Conservation (phyloP, 2,329 filamentous ascomycete species). For the Neoascochyta sp. region DNA sequence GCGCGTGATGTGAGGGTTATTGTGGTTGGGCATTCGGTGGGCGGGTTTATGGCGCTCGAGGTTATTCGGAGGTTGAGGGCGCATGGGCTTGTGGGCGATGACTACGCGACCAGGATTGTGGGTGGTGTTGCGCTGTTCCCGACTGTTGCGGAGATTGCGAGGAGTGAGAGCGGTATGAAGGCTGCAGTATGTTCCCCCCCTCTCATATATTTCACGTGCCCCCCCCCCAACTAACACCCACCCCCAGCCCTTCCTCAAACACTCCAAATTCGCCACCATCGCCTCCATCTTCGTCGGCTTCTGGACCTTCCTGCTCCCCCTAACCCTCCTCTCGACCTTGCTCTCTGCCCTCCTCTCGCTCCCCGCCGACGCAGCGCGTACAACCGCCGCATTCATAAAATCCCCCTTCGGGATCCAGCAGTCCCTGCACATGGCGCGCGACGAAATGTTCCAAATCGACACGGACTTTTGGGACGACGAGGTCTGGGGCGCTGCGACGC, state of each 20-base stretch:
- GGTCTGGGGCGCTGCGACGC: slow-evolving; percentile 53
- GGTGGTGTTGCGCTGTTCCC: slow-evolving; percentile 45
- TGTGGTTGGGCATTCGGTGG: slow-evolving; percentile 48
- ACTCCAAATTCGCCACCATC: slow-evolving; percentile 24
- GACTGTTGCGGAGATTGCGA: slow-evolving; percentile 46
- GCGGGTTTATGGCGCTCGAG: slow-evolving; percentile 47
- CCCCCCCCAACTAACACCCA: slow-evolving; percentile 4
- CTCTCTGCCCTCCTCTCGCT: slow-evolving; percentile 45
- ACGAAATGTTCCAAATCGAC: slow-evolving; percentile 57
- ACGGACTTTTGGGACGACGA: slow-evolving; percentile 56
- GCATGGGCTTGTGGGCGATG: slow-evolving; percentile 16
- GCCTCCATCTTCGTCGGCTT: slow-evolving; percentile 40
- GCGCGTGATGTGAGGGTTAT: slow-evolving; percentile 30
- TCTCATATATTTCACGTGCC: slow-evolving; percentile 3
- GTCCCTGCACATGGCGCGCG: slow-evolving; percentile 56
- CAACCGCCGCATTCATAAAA: slow-evolving; percentile 51
- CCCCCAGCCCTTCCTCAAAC: slow-evolving; percentile 23
- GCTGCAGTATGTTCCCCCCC: slow-evolving; percentile 33
- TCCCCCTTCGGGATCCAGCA: slow-evolving; percentile 51
- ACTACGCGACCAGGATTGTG: slow-evolving; percentile 23
- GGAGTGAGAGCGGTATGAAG: slow-evolving; percentile 43
- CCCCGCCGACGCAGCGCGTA: slow-evolving; percentile 43
- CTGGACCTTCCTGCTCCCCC: slow-evolving; percentile 44
- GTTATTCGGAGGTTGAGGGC: slow-evolving; percentile 35
- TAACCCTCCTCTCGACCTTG: slow-evolving; percentile 38